Conservation (phyloP, 1,284 basidiomycete species). For the Ceratobasidium sp. region DNA sequence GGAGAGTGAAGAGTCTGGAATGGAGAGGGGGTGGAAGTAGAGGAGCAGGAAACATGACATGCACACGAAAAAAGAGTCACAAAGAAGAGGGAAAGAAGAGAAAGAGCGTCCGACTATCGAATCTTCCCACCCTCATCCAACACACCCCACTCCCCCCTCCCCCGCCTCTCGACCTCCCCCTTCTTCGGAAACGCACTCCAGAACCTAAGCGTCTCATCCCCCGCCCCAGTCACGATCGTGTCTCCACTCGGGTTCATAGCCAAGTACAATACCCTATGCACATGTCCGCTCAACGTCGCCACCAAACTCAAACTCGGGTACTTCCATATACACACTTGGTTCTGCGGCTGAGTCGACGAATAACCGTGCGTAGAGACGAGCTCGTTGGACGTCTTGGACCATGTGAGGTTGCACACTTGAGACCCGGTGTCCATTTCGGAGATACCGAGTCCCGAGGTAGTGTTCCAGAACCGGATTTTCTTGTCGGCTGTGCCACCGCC, state of each 20-base stretch:
- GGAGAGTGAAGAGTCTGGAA: conserved; percentile 1
- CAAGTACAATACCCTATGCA: conserved; percentile 93
- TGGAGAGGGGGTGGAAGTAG: conserved; percentile 6
- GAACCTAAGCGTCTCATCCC: conserved; percentile 96
- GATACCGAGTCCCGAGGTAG: conserved; percentile 84
- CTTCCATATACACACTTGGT: conserved; percentile 97
- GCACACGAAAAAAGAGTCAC: not conserved
- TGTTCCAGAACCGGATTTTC: conserved; percentile 98
- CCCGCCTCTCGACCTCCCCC: conserved; percentile 60
- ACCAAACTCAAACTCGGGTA: conserved; percentile 95
- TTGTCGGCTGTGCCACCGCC: conserved; percentile 99
- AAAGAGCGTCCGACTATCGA: conserved; percentile 54
- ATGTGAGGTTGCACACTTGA: conserved; percentile 97
- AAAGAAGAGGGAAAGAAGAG: not conserved
- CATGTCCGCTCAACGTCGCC: conserved; percentile 93
- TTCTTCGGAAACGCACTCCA: conserved; percentile 92
- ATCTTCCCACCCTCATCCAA: conserved; percentile 73
- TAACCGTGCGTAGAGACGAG: conserved; percentile 98
- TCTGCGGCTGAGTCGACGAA: conserved; percentile 91
- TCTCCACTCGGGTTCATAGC: conserved; percentile 98
- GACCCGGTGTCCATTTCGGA: conserved; percentile 91
- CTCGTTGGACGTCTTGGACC: conserved; percentile 96
- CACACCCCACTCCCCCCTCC: conserved; percentile 60
- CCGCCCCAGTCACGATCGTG: conserved; percentile 97
- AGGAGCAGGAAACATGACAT: not conserved